phyloP scores from a whole-genome alignment of 352 stramenopile species.

The Hyaloperonospora brassicae region DNA sequence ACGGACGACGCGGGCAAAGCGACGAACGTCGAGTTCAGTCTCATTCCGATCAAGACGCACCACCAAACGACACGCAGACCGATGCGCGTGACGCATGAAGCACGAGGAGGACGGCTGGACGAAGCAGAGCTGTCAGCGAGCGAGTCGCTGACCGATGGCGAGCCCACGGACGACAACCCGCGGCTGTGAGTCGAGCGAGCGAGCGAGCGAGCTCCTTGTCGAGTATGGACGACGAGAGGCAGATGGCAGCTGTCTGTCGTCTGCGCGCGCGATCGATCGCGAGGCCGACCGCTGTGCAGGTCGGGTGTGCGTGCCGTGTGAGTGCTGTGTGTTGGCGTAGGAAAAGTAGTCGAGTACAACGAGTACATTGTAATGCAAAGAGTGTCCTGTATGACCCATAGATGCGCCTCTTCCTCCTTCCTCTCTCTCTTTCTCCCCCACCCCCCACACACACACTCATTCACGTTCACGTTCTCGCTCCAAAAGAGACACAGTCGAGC shows the following conservation, averaged over 20 bases:
- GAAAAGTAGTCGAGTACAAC: slow-evolving; percentile 13
- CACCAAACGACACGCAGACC: neutral
- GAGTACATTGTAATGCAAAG: slow-evolving; percentile 24
- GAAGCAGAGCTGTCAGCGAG: slow-evolving; percentile 30
- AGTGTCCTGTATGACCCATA: slow-evolving; percentile 10
- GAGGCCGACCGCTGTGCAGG: slow-evolving; percentile 6
- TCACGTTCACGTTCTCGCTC: too few species aligned
- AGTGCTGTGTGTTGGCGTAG: slow-evolving; percentile 24
- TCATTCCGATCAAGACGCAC: slow-evolving; percentile 34
- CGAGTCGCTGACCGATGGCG: slow-evolving; percentile 25
- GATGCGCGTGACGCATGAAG: slow-evolving; percentile 1
- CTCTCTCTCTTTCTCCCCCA: too few species aligned
- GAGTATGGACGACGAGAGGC: too few species aligned
- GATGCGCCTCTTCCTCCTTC: too few species aligned
- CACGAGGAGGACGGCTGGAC: slow-evolving; percentile 3
- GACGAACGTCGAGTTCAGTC: slow-evolving; percentile 54
- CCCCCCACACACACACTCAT: too few species aligned
- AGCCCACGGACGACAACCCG: slow-evolving; percentile 17
- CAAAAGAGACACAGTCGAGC: too few species aligned
- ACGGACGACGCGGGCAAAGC: slow-evolving; percentile 44
- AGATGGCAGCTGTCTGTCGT: neutral
- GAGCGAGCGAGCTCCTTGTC: slow-evolving; percentile 8
- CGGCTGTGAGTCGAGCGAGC: slow-evolving; percentile 19
- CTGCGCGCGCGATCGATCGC: too few species aligned
- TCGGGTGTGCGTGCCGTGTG: slow-evolving; percentile 16